Percentiles rank a stretch among this genome's conserved stretches.
phyloP scores from a whole-genome alignment of 2,329 filamentous ascomycete genomes.

The Fusarium avenaceum region DNA sequence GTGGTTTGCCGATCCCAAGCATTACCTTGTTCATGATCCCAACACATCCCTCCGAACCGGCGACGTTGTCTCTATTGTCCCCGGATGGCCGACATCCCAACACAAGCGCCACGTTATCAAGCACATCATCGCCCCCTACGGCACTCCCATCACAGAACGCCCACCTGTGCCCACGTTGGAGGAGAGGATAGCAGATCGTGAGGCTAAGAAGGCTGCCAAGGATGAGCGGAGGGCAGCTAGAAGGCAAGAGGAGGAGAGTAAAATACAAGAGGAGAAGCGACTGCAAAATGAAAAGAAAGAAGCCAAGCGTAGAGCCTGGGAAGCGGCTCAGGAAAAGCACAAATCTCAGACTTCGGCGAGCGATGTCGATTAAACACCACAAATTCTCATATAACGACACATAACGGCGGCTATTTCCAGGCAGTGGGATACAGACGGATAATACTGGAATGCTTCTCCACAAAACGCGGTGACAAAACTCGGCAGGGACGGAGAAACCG shows the following conservation, averaged over 20 bases:
- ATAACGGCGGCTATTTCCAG: conserved; percentile 1
- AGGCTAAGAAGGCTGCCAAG: conserved; percentile 69
- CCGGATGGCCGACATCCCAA: conserved; percentile 74
- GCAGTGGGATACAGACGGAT: conserved; percentile 7
- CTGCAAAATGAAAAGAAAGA: conserved; percentile 44
- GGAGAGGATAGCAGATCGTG: conserved; percentile 69
- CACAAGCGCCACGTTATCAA: conserved; percentile 81
- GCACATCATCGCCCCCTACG: conserved; percentile 78
- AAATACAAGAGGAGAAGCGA: conserved; percentile 48
- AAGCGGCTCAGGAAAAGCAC: conserved; percentile 39
- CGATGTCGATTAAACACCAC: conserved; percentile 30
- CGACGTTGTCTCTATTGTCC: conserved; percentile 79
- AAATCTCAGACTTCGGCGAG: conserved; percentile 33
- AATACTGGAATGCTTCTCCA: conserved; percentile 1
- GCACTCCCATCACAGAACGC: conserved; percentile 72
- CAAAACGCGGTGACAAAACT: not conserved
- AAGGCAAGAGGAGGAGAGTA: conserved; percentile 44
- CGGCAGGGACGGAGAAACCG: conserved; percentile 7
- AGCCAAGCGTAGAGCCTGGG: conserved; percentile 44
- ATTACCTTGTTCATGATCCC: conserved; percentile 83
- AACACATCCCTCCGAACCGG: conserved; percentile 78
- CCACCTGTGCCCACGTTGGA: conserved; percentile 75
- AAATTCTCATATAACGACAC: conserved; percentile 13
- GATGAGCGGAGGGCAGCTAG: conserved; percentile 63
- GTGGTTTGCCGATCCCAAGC: conserved; percentile 72